Evolutionary conservation across 2,329 filamentous ascomycete genomes (phyloP), one percentile per base, ranked within the genome.

Genomic region (Penicillium capsulatum): DNA sequence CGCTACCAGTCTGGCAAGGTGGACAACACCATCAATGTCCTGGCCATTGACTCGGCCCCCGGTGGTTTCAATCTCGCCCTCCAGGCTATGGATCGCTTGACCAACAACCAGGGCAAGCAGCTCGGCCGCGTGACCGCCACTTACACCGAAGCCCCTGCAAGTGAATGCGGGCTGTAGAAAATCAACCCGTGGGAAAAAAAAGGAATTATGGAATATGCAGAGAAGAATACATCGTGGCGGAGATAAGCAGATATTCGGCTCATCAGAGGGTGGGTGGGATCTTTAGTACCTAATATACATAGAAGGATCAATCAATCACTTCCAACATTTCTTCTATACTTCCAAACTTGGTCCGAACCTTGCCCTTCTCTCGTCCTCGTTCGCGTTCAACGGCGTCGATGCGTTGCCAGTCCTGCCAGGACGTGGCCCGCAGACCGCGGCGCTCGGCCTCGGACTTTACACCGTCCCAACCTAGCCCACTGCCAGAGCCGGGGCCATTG

Each of bases 361-460:
- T 97, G 0, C 89, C 90, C 36, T 68, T 73, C 32, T 61, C 60
- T 44, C 71, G 65, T 0, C 92, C 92, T 34, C 74, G 75, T 40
- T 78, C 70, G 53, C 72, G 79, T 66, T 98, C 92, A 3, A 75
- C 81, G n/a, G 67, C 65, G 64, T 98, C 89, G 47, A 98, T 96
- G 48, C 70, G 80, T 63, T 80, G 71, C 92, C 92, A 98, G 51
- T 94, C 86, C 16, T 78, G 65, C 92, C 92, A 98, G 33, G 74
- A 79, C 13, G 96, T 82, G 10, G 80, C 74, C 38, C 73, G 73
- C 3, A 83, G 72, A 2, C 77, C 77, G 42, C 70, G 70, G 19
- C 64, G 65, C 36, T 76, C 66, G 0, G 77, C 72, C 33, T 86
- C 81, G 8, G 68, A 58, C 50, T 75, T 79, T 9, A 97, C 73